These are phyloP conservation scores for Thermothielavioides terrestris DNA, from an alignment of 495 filamentous ascomycete species.

Conservation along the genomic window DNA sequence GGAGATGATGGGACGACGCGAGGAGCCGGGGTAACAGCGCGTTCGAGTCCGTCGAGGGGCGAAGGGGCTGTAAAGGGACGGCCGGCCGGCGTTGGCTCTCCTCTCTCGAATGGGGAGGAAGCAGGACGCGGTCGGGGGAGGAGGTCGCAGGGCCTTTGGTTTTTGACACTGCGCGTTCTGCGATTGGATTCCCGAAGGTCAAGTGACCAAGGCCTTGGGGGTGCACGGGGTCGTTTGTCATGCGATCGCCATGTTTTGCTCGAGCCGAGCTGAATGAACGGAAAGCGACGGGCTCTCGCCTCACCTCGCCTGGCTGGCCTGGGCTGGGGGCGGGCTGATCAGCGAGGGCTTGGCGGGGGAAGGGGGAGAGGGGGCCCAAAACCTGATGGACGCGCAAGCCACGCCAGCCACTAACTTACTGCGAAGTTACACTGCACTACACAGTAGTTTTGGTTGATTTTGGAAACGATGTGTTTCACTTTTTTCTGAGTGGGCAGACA, in stretches of 20 bases:
- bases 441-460: background rate
- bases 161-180: conserved; percentile 1
- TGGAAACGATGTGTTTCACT: background rate
- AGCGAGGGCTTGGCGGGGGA: background rate
- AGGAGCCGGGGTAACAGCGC: background rate
- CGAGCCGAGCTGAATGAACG: conserved; percentile 3
- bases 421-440: background rate
- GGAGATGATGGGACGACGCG: conserved; percentile 8
- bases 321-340: background rate
- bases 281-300: conserved; percentile 10
- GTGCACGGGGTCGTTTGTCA: conserved; percentile 3
- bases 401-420: conserved; percentile 7
- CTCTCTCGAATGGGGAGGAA: background rate
- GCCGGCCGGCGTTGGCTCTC: too few species aligned
- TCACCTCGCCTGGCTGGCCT: background rate
- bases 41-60: background rate
- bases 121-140: background rate
- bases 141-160: conserved; percentile 3
- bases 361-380: too few species aligned
- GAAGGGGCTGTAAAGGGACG: too few species aligned
- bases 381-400: conserved; percentile 3
- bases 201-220: conserved; percentile 8
- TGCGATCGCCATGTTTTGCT: conserved; percentile 1
- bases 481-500: background rate
- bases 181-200: conserved; percentile 4